Evolutionary conservation across 192 early-diverging fungal species (phyloP).

Genomic region (Backusella westeae): DNA sequence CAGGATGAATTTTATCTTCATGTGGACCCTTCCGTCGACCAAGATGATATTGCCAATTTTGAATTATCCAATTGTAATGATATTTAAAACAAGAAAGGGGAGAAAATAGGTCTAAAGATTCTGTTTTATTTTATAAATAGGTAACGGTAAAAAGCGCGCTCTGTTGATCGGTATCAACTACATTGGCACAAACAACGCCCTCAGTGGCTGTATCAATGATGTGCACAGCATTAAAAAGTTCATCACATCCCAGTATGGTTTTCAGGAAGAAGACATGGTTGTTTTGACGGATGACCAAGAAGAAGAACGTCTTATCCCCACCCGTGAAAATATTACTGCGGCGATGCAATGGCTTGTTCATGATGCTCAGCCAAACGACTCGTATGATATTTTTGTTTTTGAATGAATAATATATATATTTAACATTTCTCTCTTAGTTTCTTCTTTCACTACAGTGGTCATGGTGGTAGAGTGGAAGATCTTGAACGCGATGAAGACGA

Average conservation of each 20-base stretch:
- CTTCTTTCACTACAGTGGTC: conserved; percentile 83
- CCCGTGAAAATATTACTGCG: conserved; percentile 68
- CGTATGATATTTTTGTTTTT: conserved; percentile 36
- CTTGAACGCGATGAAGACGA: conserved; percentile 71
- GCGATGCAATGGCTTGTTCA: conserved; percentile 81
- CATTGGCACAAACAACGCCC: conserved; percentile 54
- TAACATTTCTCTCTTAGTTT: conserved; percentile 39
- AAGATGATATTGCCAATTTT: conserved; percentile 32
- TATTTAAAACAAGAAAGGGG: not conserved
- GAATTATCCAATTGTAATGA: conserved; percentile 46
- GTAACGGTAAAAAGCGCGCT: conserved; percentile 69
- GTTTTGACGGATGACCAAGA: conserved; percentile 77
- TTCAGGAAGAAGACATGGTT: conserved; percentile 63
- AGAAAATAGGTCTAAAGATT: not conserved
- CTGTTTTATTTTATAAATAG: conserved; percentile 2
- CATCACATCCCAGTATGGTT: conserved; percentile 59
- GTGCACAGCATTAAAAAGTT: conserved; percentile 76
- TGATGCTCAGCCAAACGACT: conserved; percentile 74
- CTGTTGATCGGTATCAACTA: conserved; percentile 96
- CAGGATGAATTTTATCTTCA: conserved; percentile 10
- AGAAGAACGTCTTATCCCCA: conserved; percentile 63
- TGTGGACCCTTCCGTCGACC: conserved; percentile 19
- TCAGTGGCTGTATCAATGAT: conserved; percentile 79
- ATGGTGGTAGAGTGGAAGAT: conserved; percentile 62
- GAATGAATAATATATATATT: not conserved